Conservation (phyloP, 495 filamentous ascomycete species). For the Aspergillus conjunctus region DNA sequence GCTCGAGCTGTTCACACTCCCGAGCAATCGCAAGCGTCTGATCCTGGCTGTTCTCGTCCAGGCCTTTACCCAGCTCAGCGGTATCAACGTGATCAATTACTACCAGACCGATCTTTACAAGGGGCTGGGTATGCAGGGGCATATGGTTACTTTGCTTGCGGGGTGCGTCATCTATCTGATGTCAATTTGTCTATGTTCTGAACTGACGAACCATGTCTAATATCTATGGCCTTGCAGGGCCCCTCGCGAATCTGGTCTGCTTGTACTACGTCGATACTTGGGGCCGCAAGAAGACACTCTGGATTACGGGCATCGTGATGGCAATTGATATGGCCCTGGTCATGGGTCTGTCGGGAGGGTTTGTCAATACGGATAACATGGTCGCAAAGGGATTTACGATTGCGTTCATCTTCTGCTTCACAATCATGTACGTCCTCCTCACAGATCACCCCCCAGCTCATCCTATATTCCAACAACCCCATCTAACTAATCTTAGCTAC, state of each 20-base stretch:
- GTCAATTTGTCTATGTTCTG: too few relatives aligned
- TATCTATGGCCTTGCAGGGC: slow-evolving; percentile 13
- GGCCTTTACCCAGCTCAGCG: slow-evolving; percentile 22
- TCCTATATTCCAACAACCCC: slow-evolving; percentile 58
- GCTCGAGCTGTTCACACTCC: slow-evolving; percentile 13
- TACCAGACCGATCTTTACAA: slow-evolving; percentile 22
- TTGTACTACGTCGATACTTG: slow-evolving; percentile 16
- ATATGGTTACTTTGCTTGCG: slow-evolving; percentile 17
- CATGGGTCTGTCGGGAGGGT: slow-evolving; percentile 18
- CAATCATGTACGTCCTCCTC: slow-evolving; percentile 10
- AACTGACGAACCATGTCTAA: background rate
- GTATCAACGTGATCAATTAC: slow-evolving; percentile 22
- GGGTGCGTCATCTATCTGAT: too few relatives aligned
- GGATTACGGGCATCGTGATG: slow-evolving; percentile 15
- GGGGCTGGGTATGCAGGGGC: slow-evolving; percentile 14
- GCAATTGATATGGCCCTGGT: slow-evolving; percentile 14
- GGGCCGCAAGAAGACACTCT: slow-evolving; percentile 17
- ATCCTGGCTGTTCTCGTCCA: slow-evolving; percentile 22
- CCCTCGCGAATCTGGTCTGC: slow-evolving; percentile 11
- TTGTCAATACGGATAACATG: slow-evolving; percentile 3
- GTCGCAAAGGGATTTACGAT: slow-evolving; percentile 18
- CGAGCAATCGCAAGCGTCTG: slow-evolving; percentile 20
- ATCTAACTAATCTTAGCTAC: slow-evolving; percentile 53
- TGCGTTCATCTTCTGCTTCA: slow-evolving; percentile 16
- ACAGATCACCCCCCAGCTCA: slow-evolving; percentile 54